phyloP scores from a whole-genome alignment of 1,139 yeast species.

The Pichia sp. region DNA sequence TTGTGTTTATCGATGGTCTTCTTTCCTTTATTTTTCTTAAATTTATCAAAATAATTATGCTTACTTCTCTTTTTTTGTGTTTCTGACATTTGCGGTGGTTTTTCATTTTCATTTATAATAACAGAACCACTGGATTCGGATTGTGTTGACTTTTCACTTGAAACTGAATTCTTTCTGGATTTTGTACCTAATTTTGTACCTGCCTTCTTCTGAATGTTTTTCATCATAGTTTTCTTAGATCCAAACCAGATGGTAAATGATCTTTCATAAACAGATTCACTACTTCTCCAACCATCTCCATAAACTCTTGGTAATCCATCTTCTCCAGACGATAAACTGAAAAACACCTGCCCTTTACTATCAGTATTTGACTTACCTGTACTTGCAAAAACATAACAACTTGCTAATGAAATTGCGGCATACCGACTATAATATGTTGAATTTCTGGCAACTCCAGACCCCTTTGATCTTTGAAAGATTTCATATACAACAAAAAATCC shows the following conservation, averaged over 20 bases:
- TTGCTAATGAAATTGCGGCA: conserved; percentile 58
- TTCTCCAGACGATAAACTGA: conserved; percentile 37
- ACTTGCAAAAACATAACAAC: conserved; percentile 79
- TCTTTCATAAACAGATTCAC: conserved; percentile 69
- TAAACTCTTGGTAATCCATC: conserved; percentile 66
- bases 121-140: not conserved
- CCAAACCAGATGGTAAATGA: conserved; percentile 89
- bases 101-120: not conserved
- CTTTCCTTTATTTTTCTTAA: too few species aligned
- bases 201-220: conserved; percentile 20
- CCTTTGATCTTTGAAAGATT: conserved; percentile 44
- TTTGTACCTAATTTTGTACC: conserved; percentile 3
- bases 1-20: too few species aligned
- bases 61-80: too few species aligned
- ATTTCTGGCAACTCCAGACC: conserved; percentile 45
- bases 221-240: conserved; percentile 46
- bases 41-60: too few species aligned
- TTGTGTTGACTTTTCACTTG: not conserved
- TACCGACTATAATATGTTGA: conserved; percentile 46
- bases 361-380: conserved; percentile 41
- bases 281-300: conserved; percentile 80
- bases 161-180: not conserved
- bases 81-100: too few species aligned
- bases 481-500: conserved; percentile 59
- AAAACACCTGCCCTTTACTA: not conserved